Evolutionary conservation across 176 grass and related monocot genomes (phyloP), one percentile per base, ranked within the genome.

Genomic region (Hyparrhenia diplandra): DNA sequence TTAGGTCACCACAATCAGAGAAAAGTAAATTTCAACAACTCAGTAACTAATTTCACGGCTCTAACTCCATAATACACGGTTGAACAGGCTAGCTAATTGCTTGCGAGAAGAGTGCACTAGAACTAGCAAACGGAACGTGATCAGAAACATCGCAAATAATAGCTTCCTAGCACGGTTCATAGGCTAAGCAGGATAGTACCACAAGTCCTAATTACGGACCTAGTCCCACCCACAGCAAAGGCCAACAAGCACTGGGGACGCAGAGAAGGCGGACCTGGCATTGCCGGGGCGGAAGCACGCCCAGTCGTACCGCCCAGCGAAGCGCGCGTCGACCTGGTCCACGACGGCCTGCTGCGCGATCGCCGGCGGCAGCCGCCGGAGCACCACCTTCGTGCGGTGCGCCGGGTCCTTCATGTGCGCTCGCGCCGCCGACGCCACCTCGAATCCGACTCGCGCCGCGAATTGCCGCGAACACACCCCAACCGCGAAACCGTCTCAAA

Each of bases 251-350:
- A 71, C 21, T 36, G 20, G 17, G 67, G 12, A 20, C 30, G 35
- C 24, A 64, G 31, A 16, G 42, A 57, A 54, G 74, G 39, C 67
- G 40, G 57, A 95, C 97, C 93, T 96, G 76, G 73, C 86, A 84
- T 88, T 99, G 64, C 97, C 97, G 41, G 91, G 85, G 72, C 90
- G 87, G 87, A 99, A 96, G 76, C 75, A 86, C 32, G 88, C 77
- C 93, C 90, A 96, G 74, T 99, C 89, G 69, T 91, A 99, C 36
- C 97, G 92, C 4, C 90, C 93, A 25, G 88, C 88, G 82, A 99
- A 99, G 76, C 89, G 90, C 31, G 80, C 85, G 37, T 99, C 93
- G 80, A 99, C 94, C 97, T 95, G 93, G 73, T 99, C 91, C 87
- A 96, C 49, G 54, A 99, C 87, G 45, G 85, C 87, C 61, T 93